Evolutionary conservation across 169 alveolate genomes (phyloP), one percentile per base, ranked within the genome.

Genomic region (Plasmodium gonderi): DNA sequence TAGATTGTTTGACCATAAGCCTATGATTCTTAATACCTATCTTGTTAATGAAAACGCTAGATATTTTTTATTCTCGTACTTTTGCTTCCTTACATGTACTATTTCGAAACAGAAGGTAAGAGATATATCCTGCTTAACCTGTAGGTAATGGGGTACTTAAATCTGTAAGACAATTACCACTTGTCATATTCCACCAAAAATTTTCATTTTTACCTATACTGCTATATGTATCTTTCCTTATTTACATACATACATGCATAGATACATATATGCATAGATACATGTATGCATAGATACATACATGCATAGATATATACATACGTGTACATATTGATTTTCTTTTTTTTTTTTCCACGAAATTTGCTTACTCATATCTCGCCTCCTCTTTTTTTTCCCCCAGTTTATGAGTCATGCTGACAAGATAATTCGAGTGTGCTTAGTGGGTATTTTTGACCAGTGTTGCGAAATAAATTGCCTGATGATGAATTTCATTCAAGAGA

Each of bases 401-500:
- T 68, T 82, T n/a, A 44, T 45, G 33, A 82, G 38, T 20, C 67
- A 82, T 23, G 45, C 42, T 1, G 92, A 82, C 1, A 82, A 82
- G 29, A 69, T 82, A 45, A 45, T 82, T 20, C 82, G 81, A 23
- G 78, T 82, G 31, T 82, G 92, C 11, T 20, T 82, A 17, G 23
- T 47, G 36, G 92, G 92, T 6, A 33, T 82, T 12, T 69, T 82
- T 45, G 92, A 82, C 76, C 36, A 67, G 23, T 82, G 92, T 29
- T 26, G 60, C 42, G 49, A 26, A 38, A 82, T 82, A 68, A 82
- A 82, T 40, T 68, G 17, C 33, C 31, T 82, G 23, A 82, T 82
- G 81, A 82, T 82, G 92, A 82, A 75, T 75, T 82, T 82, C 38
- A 69, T 82, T 11, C 80, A 82, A 60, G 81, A 69, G 20, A 68